Conservation (phyloP, 2,329 filamentous ascomycete species). For the Curvularia sp. region DNA sequence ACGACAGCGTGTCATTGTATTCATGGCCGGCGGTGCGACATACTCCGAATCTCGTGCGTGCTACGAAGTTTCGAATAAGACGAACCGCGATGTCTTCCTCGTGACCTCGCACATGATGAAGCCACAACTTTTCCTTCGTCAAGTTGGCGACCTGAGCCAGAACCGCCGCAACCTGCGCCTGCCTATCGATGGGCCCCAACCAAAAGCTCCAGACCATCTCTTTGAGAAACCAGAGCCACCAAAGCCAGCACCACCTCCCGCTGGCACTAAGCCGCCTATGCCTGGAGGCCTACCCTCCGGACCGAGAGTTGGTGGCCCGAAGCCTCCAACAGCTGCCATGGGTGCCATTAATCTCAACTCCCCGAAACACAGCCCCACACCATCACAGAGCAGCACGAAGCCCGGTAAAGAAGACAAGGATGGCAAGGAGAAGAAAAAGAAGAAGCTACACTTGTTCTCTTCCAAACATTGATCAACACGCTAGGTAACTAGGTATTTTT, state of each 20-base stretch:
- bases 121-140: slow-evolving; percentile 80
- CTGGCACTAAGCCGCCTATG: slow-evolving; percentile 48
- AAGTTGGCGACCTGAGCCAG: slow-evolving; percentile 78
- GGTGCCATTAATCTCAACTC: slow-evolving; percentile 44
- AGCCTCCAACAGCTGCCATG: slow-evolving; percentile 46
- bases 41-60: slow-evolving; percentile 89
- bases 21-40: slow-evolving; percentile 93
- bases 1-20: slow-evolving; percentile 87
- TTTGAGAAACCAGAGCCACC: slow-evolving; percentile 74
- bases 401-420: slow-evolving; percentile 34
- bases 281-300: slow-evolving; percentile 41
- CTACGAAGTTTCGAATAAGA: slow-evolving; percentile 79
- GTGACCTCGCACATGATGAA: slow-evolving; percentile 92
- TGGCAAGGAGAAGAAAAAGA: slow-evolving; percentile 56
- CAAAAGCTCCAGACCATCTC: slow-evolving; percentile 83
- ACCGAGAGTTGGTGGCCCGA: slow-evolving; percentile 34
- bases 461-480: slow-evolving; percentile 35
- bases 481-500: slow-evolving; percentile 11
- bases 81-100: slow-evolving; percentile 83
- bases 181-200: slow-evolving; percentile 78
- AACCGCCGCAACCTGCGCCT: slow-evolving; percentile 79
- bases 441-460: slow-evolving; percentile 65
- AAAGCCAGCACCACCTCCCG: slow-evolving; percentile 60
- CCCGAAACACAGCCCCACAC: slow-evolving; percentile 23
- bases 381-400: slow-evolving; percentile 28